A percentile compares a stretch with the other conserved stretches of the same genome.
Conservation (phyloP, 306 rosid genomes). For the Dryas alaskensis region DNA sequence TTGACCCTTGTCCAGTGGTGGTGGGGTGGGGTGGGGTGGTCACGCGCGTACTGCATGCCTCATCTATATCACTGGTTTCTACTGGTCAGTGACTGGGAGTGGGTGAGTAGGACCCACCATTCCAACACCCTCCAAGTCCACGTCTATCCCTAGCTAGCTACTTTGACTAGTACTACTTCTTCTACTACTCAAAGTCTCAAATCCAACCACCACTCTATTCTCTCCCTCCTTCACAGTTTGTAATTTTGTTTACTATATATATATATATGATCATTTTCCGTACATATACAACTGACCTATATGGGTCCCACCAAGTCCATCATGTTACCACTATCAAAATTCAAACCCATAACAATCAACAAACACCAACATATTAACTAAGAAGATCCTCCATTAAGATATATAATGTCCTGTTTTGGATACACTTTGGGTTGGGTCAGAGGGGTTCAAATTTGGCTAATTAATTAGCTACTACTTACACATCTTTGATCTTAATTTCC, state of each 20-base stretch:
- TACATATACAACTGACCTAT: background rate
- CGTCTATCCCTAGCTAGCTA: constrained; percentile 3
- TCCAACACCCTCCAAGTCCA: constrained; percentile 3
- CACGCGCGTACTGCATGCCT: background rate
- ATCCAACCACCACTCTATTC: background rate
- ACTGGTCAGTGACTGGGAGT: constrained; percentile 26
- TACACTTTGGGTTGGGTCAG: background rate
- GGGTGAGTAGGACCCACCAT: constrained; percentile 46
- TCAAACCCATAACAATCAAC: background rate
- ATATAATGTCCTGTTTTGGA: background rate
- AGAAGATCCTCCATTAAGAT: background rate
- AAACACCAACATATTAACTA: background rate
- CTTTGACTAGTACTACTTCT: background rate
- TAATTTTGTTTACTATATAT: too few species aligned
- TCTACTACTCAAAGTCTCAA: background rate
- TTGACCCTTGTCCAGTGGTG: constrained; percentile 38
- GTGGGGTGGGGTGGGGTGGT: constrained; percentile 25
- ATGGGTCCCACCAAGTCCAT: constrained; percentile 3
- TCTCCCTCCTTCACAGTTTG: background rate
- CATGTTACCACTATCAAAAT: constrained; percentile 7
- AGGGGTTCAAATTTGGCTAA: background rate
- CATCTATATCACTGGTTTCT: background rate
- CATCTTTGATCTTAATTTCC: background rate
- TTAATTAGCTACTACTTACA: background rate
- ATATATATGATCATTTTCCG: too few species aligned